Evolutionary conservation across 371 early-diverging fungal species (phyloP).

Genomic region (Mucor mucedo): DNA sequence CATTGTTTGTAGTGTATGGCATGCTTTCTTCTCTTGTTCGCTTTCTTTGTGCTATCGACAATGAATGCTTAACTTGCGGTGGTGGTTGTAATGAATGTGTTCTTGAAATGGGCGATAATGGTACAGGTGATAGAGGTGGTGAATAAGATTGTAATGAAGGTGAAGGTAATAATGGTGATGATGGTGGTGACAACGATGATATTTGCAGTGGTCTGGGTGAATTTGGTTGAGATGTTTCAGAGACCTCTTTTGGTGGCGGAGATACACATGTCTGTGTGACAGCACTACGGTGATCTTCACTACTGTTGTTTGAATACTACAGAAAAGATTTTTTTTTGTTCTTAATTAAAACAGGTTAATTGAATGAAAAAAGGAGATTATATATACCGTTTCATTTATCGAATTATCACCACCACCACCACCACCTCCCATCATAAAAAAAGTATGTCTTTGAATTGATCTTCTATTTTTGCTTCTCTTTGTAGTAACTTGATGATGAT

Average conservation of each 20-base stretch:
- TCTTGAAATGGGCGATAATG: neutral
- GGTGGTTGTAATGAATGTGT: neutral
- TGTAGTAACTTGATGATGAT: constrained; percentile 14
- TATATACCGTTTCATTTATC: neutral
- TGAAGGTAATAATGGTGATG: too few relatives aligned
- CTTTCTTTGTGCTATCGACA: neutral
- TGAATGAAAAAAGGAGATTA: neutral
- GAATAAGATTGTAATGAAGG: neutral
- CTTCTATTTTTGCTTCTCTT: constrained; percentile 15
- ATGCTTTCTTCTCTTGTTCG: neutral
- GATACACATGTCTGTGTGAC: neutral
- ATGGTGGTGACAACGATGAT: neutral
- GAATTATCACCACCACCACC: neutral
- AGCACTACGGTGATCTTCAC: neutral
- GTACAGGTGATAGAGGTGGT: neutral
- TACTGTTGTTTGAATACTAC: neutral
- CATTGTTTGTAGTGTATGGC: neutral
- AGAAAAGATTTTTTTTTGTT: neutral
- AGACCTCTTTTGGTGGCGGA: neutral
- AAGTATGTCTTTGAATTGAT: constrained; percentile 19
- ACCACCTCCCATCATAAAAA: constrained; percentile 18
- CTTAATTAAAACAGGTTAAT: neutral
- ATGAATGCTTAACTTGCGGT: neutral
- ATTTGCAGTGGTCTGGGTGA: neutral
- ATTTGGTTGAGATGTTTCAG: neutral